Conservation (phyloP, 1,139 yeast species). For the Magnusiomyces suaveolens region DNA sequence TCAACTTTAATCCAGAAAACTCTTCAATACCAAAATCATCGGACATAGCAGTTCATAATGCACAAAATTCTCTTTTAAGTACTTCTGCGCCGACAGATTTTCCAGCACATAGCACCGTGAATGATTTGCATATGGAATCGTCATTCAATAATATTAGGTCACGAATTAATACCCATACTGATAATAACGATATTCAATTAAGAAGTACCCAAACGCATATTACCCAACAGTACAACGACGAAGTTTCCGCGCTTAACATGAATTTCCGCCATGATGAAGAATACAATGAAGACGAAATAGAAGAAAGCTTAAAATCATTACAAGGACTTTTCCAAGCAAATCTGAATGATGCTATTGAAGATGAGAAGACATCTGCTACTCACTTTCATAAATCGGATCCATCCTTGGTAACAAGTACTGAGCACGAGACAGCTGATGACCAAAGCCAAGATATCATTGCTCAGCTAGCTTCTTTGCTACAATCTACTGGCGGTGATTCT, state of each 20-base stretch:
- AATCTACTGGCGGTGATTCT: slow-evolving; percentile 9
- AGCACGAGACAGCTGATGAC: slow-evolving; percentile 1
- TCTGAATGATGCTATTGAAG: neutral
- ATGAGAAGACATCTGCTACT: neutral
- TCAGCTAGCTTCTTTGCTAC: slow-evolving; percentile 13
- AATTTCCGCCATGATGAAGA: neutral
- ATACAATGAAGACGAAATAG: neutral
- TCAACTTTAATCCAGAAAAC: neutral
- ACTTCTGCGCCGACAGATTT: neutral
- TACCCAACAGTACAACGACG: neutral
- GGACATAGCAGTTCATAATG: neutral
- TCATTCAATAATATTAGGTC: neutral
- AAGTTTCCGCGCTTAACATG: neutral
- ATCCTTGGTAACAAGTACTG: neutral
- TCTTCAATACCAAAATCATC: neutral
- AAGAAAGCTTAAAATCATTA: neutral
- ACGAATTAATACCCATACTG: neutral
- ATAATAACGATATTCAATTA: neutral
- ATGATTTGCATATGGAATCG: neutral
- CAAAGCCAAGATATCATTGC: slow-evolving; percentile 13
- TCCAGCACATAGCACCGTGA: neutral
- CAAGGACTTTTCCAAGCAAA: neutral
- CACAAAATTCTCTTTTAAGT: neutral
- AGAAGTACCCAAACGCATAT: neutral
- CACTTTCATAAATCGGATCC: neutral